Percentiles rank a stretch among this genome's conserved stretches.
Conservation (phyloP, 2,329 filamentous ascomycete species). For the Anthostomella pinea region DNA sequence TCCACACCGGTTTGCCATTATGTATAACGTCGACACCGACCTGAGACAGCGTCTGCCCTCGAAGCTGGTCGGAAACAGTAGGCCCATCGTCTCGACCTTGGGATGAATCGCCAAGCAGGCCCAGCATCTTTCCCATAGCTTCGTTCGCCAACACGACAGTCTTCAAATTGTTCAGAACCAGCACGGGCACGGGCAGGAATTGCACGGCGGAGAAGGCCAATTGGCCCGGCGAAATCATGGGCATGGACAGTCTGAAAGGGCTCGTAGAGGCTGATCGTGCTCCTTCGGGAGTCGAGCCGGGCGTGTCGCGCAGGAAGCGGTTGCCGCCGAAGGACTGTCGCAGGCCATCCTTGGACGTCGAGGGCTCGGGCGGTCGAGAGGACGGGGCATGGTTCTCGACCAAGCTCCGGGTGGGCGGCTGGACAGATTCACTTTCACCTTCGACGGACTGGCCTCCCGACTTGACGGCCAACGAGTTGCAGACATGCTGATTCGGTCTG, state of each 20-base stretch:
- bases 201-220: constrained; percentile 67
- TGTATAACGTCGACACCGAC: constrained; percentile 72
- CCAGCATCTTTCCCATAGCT: constrained; percentile 68
- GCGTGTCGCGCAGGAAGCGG: constrained; percentile 11
- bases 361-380: constrained; percentile 7
- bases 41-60: constrained; percentile 64
- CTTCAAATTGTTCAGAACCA: constrained; percentile 67
- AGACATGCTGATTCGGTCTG: constrained; percentile 2
- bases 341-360: constrained; percentile 9
- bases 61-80: constrained; percentile 56
- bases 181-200: constrained; percentile 68
- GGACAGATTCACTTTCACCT: constrained; percentile 7
- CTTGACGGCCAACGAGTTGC: constrained; percentile 11
- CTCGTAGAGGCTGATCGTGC: constrained; percentile 31
- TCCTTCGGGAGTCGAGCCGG: constrained; percentile 14
- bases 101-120: constrained; percentile 47
- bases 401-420: constrained; percentile 5
- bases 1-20: constrained; percentile 59
- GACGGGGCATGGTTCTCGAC: constrained; percentile 9
- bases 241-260: constrained; percentile 41
- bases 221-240: constrained; percentile 48
- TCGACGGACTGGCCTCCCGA: constrained; percentile 13
- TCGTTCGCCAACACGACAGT: constrained; percentile 73
- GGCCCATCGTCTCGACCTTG: constrained; percentile 39
- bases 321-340: constrained; percentile 8